These are phyloP conservation scores for Calcarisporium arbuscula DNA, from an alignment of 2,329 filamentous ascomycete species.

Conservation along the genomic window DNA sequence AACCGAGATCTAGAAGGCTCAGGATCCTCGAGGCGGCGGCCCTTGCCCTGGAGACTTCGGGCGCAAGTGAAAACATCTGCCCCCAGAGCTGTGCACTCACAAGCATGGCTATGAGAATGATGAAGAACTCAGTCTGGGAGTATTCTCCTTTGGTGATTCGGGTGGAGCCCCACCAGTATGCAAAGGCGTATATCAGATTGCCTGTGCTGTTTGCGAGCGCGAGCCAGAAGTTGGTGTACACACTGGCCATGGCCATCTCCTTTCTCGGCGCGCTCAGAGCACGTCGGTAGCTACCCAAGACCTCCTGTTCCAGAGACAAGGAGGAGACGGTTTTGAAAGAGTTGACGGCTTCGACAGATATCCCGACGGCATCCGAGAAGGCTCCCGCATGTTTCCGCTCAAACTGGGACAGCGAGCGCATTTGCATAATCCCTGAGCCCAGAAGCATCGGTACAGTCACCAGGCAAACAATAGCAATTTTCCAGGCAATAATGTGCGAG, in stretches of 20 bases:
- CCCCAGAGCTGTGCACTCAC: conserved; percentile 68
- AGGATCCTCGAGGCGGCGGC: conserved; percentile 54
- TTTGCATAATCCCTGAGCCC: conserved; percentile 62
- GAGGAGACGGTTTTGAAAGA: conserved; percentile 58
- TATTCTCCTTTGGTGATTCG: conserved; percentile 62
- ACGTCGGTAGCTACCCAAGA: conserved; percentile 46
- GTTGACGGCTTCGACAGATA: conserved; percentile 61
- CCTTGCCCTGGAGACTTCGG: conserved; percentile 64
- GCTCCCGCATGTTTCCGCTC: conserved; percentile 59
- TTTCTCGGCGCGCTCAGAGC: conserved; percentile 44
- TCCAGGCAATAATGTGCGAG: conserved; percentile 68
- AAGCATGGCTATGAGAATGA: conserved; percentile 64
- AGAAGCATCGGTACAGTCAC: conserved; percentile 63
- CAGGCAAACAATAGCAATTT: conserved; percentile 66
- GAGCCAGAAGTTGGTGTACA: conserved; percentile 52
- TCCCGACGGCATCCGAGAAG: conserved; percentile 55
- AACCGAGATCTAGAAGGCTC: conserved; percentile 40
- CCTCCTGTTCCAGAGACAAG: conserved; percentile 45
- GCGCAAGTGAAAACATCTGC: conserved; percentile 68
- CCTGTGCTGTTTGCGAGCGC: conserved; percentile 54
- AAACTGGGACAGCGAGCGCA: conserved; percentile 55
- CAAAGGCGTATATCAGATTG: conserved; percentile 66
- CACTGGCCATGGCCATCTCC: conserved; percentile 44
- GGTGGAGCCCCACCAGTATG: conserved; percentile 75
- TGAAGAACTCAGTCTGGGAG: conserved; percentile 63